phyloP scores from a whole-genome alignment of 352 stramenopile species.

The Peronospora belbahrii region DNA sequence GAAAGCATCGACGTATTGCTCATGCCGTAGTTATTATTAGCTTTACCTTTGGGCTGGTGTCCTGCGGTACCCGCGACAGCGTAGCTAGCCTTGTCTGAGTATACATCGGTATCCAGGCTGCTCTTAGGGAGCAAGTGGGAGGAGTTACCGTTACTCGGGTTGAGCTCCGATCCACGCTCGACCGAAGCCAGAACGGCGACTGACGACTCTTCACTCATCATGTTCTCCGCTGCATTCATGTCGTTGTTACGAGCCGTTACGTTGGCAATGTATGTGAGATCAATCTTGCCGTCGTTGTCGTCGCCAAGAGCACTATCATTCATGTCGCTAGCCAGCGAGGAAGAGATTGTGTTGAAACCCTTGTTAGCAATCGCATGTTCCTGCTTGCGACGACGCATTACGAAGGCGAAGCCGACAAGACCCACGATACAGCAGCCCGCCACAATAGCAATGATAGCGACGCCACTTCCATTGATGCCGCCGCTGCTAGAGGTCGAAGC shows the following conservation, averaged over 20 bases:
- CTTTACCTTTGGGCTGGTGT: constrained; percentile 10
- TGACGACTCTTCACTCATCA: constrained; percentile 32
- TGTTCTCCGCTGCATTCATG: constrained; percentile 10
- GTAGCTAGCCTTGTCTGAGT: constrained; percentile 28
- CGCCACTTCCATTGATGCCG: constrained; percentile 13
- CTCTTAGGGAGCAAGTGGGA: constrained; percentile 16
- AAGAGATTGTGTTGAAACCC: constrained; percentile 23
- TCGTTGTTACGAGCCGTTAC: constrained; percentile 41
- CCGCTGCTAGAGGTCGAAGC: constrained; percentile 16
- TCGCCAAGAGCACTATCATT: constrained; percentile 25
- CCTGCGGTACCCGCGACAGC: constrained; percentile 6
- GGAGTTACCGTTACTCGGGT: constrained; percentile 22
- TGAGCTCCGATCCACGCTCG: constrained; percentile 38
- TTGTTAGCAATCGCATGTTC: constrained; percentile 28
- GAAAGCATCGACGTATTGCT: constrained; percentile 43
- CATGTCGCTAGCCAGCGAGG: constrained; percentile 27
- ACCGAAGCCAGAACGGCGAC: constrained; percentile 32
- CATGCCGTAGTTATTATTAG: constrained; percentile 16
- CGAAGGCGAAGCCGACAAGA: constrained; percentile 32
- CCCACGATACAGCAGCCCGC: constrained; percentile 35
- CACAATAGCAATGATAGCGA: constrained; percentile 34
- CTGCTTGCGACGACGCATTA: constrained; percentile 43
- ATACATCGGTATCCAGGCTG: constrained; percentile 20
- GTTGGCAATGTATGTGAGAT: constrained; percentile 40
- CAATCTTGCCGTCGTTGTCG: constrained; percentile 26